phyloP scores from a whole-genome alignment of 257 asterid species.

The Cinchona pubescens region DNA sequence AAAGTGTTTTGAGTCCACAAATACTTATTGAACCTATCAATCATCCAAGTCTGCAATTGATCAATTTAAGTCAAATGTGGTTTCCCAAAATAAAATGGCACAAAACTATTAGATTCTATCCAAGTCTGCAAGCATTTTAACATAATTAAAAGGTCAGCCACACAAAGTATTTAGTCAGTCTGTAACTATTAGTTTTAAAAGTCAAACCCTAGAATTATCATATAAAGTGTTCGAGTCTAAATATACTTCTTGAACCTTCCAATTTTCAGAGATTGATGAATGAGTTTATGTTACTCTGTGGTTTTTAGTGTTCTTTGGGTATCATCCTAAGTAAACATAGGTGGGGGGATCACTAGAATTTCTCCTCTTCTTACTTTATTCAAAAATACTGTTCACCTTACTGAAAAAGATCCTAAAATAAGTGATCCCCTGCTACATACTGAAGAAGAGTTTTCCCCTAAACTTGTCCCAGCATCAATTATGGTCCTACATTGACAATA shows the following conservation, averaged over 20 bases:
- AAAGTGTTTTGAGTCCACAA: too few relatives aligned
- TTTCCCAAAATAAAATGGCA: not conserved
- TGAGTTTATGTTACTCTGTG: not conserved
- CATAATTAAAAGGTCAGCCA: not conserved
- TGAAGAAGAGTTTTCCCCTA: not conserved
- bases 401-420: not conserved
- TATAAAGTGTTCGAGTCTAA: not conserved
- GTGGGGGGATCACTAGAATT: not conserved
- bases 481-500: not conserved
- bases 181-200: not conserved
- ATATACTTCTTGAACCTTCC: not conserved
- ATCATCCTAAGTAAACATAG: not conserved
- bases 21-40: too few relatives aligned
- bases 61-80: not conserved
- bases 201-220: not conserved
- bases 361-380: not conserved
- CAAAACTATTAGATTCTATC: not conserved
- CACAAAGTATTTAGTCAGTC: not conserved
- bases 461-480: not conserved
- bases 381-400: not conserved
- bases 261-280: not conserved
- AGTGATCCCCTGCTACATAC: not conserved
- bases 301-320: not conserved
- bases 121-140: slow-evolving; percentile 1
- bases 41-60: not conserved